A percentile compares a stretch with the other conserved stretches of the same genome.
Conservation (phyloP, 208 protist genomes). For the Naegleria lovaniensis region DNA sequence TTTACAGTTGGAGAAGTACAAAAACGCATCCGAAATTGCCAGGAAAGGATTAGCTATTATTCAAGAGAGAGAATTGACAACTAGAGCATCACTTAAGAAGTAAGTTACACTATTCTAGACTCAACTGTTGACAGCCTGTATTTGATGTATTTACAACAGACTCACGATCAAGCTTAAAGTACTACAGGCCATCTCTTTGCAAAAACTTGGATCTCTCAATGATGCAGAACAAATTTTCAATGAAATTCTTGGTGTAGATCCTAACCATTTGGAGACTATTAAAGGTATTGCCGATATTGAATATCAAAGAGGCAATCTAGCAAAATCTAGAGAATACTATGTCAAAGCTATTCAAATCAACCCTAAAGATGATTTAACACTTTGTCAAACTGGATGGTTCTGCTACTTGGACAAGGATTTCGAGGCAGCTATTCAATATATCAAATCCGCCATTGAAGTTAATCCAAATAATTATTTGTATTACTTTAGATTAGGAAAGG, state of each 20-base stretch:
- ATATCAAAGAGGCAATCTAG: not conserved
- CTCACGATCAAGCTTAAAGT: not conserved
- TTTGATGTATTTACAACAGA: not conserved
- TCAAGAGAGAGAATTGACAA: not conserved
- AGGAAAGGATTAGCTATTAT: not conserved
- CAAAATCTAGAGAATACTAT: not conserved
- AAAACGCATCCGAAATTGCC: not conserved
- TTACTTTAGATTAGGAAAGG: not conserved
- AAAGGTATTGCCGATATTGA: conserved; percentile 1
- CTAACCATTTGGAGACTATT: not conserved
- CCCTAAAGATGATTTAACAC: not conserved
- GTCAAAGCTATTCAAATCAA: not conserved
- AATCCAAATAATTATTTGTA: conserved; percentile 14
- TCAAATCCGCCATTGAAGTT: not conserved
- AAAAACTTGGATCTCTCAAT: not conserved
- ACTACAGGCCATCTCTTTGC: not conserved
- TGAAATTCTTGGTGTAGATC: not conserved
- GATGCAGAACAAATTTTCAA: conserved; percentile 10
- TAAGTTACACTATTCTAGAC: not conserved
- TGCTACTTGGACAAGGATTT: conserved; percentile 14
- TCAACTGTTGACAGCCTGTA: not conserved
- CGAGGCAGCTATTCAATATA: not conserved
- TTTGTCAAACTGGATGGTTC: not conserved
- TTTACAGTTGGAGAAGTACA: not conserved
- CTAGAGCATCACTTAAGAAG: not conserved